Evolutionary conservation across 2,329 filamentous ascomycete species (phyloP), one percentile per base, ranked within the genome.

Genomic region (Arthroderma sp.): DNA sequence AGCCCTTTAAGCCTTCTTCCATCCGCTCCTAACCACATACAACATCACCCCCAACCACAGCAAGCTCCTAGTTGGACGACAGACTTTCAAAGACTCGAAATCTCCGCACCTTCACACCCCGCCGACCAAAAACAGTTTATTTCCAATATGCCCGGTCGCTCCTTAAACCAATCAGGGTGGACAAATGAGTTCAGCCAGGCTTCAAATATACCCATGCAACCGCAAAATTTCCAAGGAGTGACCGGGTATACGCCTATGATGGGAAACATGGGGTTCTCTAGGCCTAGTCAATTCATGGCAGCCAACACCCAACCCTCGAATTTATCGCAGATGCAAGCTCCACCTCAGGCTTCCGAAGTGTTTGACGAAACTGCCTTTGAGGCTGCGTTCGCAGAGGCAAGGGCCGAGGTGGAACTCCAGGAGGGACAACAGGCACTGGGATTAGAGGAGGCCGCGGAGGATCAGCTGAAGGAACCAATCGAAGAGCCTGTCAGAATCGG

Each of bases 121-220:
- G 55, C 74, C 56, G 62, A 71, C 55, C 65, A 74, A 53, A 54
- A 66, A 62, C 68, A 71, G 51, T 60, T 68, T 59, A 60, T 61
- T 37, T 59, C 62, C 27, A 58, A 66, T 46, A 60, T 61, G 15
- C 57, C 62, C 27, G 45, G 59, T 46, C 54, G 57, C 15, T 52
- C 50, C 29, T 52, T 52, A 36, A 43, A 53, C 2, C 56, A 59
- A 31, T 54, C 59, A 51, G 65, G 67, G 64, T 81, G 78, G 78
- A 77, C 80, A 42, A 68, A 75, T 54, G 77, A 80, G 52, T 81
- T 82, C 54, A 58, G 73, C 53, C 68, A 69, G 46, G 54, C 57
- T 45, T 22, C 15, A 22, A 22, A 22, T 22, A 22, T 22, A 22
- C 15, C 15, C 15, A 22, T 22, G 15, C 15, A 22, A 3, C 15